phyloP scores from a whole-genome alignment of 2,329 filamentous ascomycete genomes.

The Plenodomus biglobosus region DNA sequence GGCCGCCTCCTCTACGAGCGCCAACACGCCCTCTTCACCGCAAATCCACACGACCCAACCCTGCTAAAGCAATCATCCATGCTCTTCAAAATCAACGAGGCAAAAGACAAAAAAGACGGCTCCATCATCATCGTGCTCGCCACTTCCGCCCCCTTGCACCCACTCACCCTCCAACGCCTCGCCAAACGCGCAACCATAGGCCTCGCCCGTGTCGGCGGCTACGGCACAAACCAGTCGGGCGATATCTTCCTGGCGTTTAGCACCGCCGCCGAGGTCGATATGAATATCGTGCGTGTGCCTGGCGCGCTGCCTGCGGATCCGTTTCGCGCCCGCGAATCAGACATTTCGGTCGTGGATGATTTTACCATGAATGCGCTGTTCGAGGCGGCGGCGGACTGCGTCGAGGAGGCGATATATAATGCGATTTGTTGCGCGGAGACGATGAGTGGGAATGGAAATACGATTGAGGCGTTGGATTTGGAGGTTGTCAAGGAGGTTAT shows the following conservation, averaged over 20 bases:
- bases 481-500: conserved; percentile 42
- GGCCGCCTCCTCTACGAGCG: conserved; percentile 59
- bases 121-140: conserved; percentile 65
- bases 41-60: conserved; percentile 29
- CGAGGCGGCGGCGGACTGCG: conserved; percentile 62
- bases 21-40: conserved; percentile 41
- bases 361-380: conserved; percentile 63
- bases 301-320: conserved; percentile 29
- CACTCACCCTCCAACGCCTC: conserved; percentile 59
- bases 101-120: conserved; percentile 59
- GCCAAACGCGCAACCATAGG: conserved; percentile 65
- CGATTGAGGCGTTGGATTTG: conserved; percentile 38
- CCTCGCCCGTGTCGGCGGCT: conserved; percentile 61
- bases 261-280: conserved; percentile 57
- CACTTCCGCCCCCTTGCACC: conserved; percentile 63
- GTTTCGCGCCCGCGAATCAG: conserved; percentile 47
- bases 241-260: conserved; percentile 70
- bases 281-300: conserved; percentile 42
- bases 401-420: conserved; percentile 68
- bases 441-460: conserved; percentile 58
- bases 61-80: conserved; percentile 31
- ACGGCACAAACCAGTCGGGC: conserved; percentile 63
- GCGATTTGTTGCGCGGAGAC: conserved; percentile 63
- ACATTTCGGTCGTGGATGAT: conserved; percentile 57
- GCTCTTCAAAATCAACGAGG: conserved; percentile 32